Evolutionary conservation across 2,329 filamentous ascomycete genomes (phyloP), one percentile per base, ranked within the genome.

Genomic region (Cordyceps fumosorosea): DNA sequence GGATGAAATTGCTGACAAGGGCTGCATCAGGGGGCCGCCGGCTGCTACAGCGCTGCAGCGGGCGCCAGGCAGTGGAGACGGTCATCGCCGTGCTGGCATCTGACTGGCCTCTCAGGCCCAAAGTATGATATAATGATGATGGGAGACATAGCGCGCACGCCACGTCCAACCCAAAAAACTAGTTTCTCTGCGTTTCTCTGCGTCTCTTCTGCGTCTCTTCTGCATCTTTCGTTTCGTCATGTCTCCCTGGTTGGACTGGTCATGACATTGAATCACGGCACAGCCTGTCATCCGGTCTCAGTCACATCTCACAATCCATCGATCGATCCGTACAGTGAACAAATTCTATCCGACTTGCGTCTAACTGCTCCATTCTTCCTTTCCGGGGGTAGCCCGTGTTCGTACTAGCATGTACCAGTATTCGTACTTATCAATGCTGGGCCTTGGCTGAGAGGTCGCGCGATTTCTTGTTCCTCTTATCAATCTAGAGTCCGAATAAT

Each of bases 111-210:
- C 18, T 52, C 26, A 11, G 5, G 18, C 24, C 5, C 50, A 48
- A 48, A 59, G 56, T 40, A 59, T 59, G 56, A 59, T 59, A 34
- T 37, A 60, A 53, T 53, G 29, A 60, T 60, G 48, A 60, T 60
- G 57, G 55, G 32, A 47, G 3, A 11, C n/a, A 24, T 29, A 45
- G 16, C 37, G 37, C 14, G 7, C 7, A n/a, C 34, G 54, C 37
- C 54, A 47, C n/a, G 5, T 44, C 34, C 20, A 40, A 45, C 20
- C 26, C 10, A 42, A 48, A 37, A 11, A 4, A 16, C 5, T 44
- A 44, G 18, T n/a, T 48, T 47, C 55, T 20, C 18, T 48, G 1
- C 22, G 18, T 26, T 50, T 48, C 44, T 60, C 10, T 50, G 34
- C 34, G 12, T 22, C 5, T n/a, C 22, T 14, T 34, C 11, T 26